Base-by-base conservation (phyloP, 2,329 filamentous ascomycete genomes). In the Plenodomus tracheiphilus region DNA sequence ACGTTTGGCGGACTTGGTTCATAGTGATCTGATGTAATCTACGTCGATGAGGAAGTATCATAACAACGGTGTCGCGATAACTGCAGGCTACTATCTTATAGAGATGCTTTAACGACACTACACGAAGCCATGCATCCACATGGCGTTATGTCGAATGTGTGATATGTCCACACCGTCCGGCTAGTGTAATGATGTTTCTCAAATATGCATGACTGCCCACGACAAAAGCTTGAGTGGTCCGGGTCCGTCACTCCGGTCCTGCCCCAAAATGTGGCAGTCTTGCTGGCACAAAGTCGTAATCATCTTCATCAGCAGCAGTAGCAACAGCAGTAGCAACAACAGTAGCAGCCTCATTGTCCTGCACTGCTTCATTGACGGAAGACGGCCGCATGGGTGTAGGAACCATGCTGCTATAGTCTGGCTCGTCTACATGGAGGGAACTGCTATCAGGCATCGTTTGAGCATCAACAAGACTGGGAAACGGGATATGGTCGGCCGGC, bases 1-100 rank as follows among this genome's bases (percentile, higher is more conserved):
- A 89, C 84, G 0, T 91, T 72, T 59, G 65, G 66, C 15, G 61
- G 51, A 9, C 51, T 61, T 39, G 61, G 54, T 35, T n/a, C 50
- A 21, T 62, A 49, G 41, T 20, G 38, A 37, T 15, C 15, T 32
- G 6, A 32, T 32, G 28, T 25, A n/a, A 32, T 15, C 6, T 15
- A 4, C 4, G 28, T 32, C 4, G 28, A 32, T 32, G 28, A 32
- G 22, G 22, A 32, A 32, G 8, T 32, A 10, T 11, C 6, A 32
- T 15, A 25, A n/a, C 22, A 25, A 25, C 22, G 5, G 10, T 25
- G 22, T 20, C 8, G 13, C 4, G 30, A 43, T 28, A 19, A 25
- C 22, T 25, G 22, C 22, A 25, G 10, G 22, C 22, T 25, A 25
- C 22, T 5, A 25, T 25, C 5, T 5, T 25, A 10, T 10, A 25